Evolutionary conservation across 164 flowering plant species (phyloP).

Genomic region (Chimonanthus salicifolius): DNA sequence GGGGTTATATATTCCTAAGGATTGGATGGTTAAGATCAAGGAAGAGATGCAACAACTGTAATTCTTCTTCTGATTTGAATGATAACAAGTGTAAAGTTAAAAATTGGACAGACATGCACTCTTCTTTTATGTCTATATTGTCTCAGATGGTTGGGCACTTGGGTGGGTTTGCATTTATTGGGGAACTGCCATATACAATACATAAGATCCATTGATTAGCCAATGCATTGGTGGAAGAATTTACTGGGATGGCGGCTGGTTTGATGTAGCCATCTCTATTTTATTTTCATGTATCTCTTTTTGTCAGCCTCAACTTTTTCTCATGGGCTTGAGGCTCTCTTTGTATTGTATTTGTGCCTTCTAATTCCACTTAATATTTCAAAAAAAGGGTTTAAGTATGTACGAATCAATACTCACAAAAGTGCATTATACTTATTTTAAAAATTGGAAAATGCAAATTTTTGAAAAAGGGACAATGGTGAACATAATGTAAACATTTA

Average conservation of each 20-base stretch:
- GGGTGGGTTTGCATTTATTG: background rate
- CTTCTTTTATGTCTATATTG: background rate
- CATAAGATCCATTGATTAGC: background rate
- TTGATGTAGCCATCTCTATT: background rate
- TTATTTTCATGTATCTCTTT: no score
- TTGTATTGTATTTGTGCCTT: no score
- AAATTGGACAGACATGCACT: background rate
- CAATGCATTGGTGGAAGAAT: background rate
- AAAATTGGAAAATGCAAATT: no score
- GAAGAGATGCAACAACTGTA: background rate
- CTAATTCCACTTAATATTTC: no score
- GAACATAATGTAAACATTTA: no score
- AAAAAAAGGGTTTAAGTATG: no score
- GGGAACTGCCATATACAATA: background rate
- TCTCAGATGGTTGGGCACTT: background rate
- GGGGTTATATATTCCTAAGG: background rate
- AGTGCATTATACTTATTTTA: no score
- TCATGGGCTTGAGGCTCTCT: no score
- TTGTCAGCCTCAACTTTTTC: no score
- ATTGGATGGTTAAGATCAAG: background rate
- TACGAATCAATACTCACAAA: no score
- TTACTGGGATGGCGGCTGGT: background rate
- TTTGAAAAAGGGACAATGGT: no score
- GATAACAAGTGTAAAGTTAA: background rate
- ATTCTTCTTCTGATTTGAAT: background rate